These are phyloP conservation scores for Pseudogymnoascus sp. DNA, from an alignment of 2,329 filamentous ascomycete genomes.

Conservation along the genomic window DNA sequence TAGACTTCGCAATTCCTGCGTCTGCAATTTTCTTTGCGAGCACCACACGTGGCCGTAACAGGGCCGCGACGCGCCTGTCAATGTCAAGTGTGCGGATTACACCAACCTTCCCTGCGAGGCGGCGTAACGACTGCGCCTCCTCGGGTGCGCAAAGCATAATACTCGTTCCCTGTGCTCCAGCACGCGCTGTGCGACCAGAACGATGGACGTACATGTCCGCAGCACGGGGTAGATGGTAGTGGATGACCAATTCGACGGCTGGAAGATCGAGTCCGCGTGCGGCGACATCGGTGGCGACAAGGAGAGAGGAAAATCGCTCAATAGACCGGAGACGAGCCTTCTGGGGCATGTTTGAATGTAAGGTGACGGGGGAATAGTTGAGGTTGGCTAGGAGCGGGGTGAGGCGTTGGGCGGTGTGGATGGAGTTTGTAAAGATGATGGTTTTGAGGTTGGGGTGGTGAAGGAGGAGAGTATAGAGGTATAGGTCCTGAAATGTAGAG, in stretches of 20 bases:
- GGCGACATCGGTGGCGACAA: conserved; percentile 89
- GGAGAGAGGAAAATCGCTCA: conserved; percentile 71
- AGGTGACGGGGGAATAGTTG: conserved; percentile 63
- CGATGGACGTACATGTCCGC: conserved; percentile 94
- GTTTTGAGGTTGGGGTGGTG: conserved; percentile 75
- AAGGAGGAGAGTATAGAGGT: conserved; percentile 79
- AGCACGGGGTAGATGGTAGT: conserved; percentile 88
- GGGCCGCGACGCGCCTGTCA: conserved; percentile 68
- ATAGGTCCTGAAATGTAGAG: conserved; percentile 59
- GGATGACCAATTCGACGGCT: conserved; percentile 78
- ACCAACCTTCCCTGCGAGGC: conserved; percentile 79
- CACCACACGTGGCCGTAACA: conserved; percentile 68
- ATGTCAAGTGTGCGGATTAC: conserved; percentile 76
- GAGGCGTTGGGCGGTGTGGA: conserved; percentile 81
- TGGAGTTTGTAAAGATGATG: conserved; percentile 92
- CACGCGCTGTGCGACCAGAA: conserved; percentile 88
- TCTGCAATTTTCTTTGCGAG: conserved; percentile 87
- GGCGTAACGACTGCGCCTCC: conserved; percentile 75
- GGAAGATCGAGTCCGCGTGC: conserved; percentile 91
- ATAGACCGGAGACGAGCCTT: conserved; percentile 90
- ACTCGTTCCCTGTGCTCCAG: conserved; percentile 67
- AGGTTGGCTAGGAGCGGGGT: conserved; percentile 79
- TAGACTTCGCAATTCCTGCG: conserved; percentile 76
- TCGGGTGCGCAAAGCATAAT: conserved; percentile 87
- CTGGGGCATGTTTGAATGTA: conserved; percentile 93